Evolutionary conservation across 257 asterid genomes (phyloP), one percentile per base, ranked within the genome.

Genomic region (Nicotiana attenuata): DNA sequence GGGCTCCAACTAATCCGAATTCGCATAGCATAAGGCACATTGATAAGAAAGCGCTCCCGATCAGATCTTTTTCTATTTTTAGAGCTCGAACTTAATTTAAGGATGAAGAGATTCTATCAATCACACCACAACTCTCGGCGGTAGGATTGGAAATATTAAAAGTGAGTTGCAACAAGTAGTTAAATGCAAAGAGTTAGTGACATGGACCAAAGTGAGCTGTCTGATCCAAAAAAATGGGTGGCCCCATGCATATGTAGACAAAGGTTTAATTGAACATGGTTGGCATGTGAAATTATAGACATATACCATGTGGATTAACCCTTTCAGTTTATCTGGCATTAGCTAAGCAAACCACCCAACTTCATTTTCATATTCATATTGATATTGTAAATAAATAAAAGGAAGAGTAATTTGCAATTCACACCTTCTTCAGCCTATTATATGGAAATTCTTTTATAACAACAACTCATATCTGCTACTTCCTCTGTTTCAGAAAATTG

Each of bases 231-330:
- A 88, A 81, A n/a, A 59, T 10, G 38, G 28, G 81, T 85, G 84
- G 89, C 83, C 79, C 88, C 87, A 82, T 76, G 53, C 86, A 89
- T 86, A 92, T 90, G 84, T 35, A 86, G 90, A 86, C 88, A 83
- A 89, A 89, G 88, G 89, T 86, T 86, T 88, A 87, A 89, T 82
- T 85, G 92, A 90, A 91, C 94, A 89, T 91, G 94, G 91, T 82
- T 52, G 87, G 91, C 95, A 91, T 91, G 94, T 88, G 91, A 89
- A 85, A 41, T 1, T 81, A 77, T 86, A 82, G 92, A 89, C 93
- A 89, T 80, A 77, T 60, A 60, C 80, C 81, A 82, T 85, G 85
- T 85, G 85, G 77, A 67, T 66, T 90, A 29, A 89, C 88, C 89
- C 85, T 86, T 87, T 83, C 80, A 82, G 35, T 84, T 86, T 80